Evolutionary conservation across 768 basidiomycete genomes (phyloP).

Genomic region (Leccinum ochraceum): DNA sequence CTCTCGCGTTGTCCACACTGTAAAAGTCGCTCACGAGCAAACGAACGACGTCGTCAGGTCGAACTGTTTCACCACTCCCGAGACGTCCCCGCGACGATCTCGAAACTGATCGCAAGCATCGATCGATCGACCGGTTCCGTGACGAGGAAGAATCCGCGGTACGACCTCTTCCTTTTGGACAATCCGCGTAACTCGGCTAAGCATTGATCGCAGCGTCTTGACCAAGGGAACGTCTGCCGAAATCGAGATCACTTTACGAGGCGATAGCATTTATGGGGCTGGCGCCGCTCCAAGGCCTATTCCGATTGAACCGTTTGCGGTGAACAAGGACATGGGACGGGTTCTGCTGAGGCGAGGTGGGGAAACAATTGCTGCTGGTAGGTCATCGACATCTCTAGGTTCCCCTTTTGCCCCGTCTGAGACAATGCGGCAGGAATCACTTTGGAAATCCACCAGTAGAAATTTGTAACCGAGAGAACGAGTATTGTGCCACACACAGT

Average conservation of each 20-base stretch:
- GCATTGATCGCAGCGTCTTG: slow-evolving; percentile 58
- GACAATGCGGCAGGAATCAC: slow-evolving; percentile 42
- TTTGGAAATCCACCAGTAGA: slow-evolving; percentile 39
- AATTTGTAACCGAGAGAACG: slow-evolving; percentile 1
- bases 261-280: slow-evolving; percentile 50
- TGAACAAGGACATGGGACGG: slow-evolving; percentile 96
- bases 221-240: slow-evolving; percentile 85
- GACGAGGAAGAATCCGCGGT: slow-evolving; percentile 82
- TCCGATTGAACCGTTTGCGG: slow-evolving; percentile 82
- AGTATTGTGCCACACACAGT: slow-evolving; percentile 3
- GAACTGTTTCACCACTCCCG: slow-evolving; percentile 95
- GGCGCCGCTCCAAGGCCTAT: slow-evolving; percentile 54
- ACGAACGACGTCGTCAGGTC: slow-evolving; percentile 46
- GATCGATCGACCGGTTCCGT: slow-evolving; percentile 78
- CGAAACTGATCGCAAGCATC: slow-evolving; percentile 73
- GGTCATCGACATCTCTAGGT: slow-evolving; percentile 10
- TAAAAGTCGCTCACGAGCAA: not conserved
- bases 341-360: slow-evolving; percentile 85
- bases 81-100: slow-evolving; percentile 88
- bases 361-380: slow-evolving; percentile 93
- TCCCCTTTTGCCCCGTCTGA: slow-evolving; percentile 1
- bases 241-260: slow-evolving; percentile 77
- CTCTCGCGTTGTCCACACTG: not conserved
- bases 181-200: slow-evolving; percentile 9
- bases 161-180: not conserved